Base-by-base conservation (phyloP, 352 stramenopile genomes). In the Phytopythium chamaehyphon region DNA sequence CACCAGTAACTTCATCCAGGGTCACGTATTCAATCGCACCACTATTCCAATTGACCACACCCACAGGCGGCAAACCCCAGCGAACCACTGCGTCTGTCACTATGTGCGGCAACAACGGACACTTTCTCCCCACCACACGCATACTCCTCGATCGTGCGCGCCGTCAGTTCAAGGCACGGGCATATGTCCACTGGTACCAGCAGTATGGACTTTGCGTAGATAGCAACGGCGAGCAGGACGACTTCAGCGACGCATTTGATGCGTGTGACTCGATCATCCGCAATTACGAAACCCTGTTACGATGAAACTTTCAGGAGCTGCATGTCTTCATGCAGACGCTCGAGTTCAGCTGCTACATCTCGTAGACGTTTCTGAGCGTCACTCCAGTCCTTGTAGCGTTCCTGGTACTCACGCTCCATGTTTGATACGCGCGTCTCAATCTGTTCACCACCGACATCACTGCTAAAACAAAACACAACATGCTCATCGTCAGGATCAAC, bases 131-230 rank as follows among this genome's bases (percentile, higher is more conserved):
- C 3, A 81, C 62, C 15, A 66, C 66, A 10, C 59, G 51, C 19
- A 62, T 68, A 12, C 76, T 73, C 37, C 56, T 83, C 22, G 47
- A 83, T 36, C 70, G 72, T 33, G 72, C 64, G n/a, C 70, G 64
- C 35, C 55, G 53, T 7, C 75, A 86, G 54, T 82, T 78, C 24
- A 26, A 64, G 2, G 70, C 62, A 0, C 58, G 60, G 2, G 75
- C 75, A 5, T 86, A 86, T 56, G 54, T 69, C 0, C 75, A 86
- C 58, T 86, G 75, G 75, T 86, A 83, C 42, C 72, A 71, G 47
- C 72, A 86, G 40, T 61, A 80, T 40, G 75, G 75, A 15, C 61
- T 86, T 10, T 12, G n/a, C 3, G 10, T 50, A 10, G 44, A 35
- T 9, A 33, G 28, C 28, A 33, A 9, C n/a, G 44, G 44, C 19